A percentile compares a stretch with the other conserved stretches of the same genome.
These are phyloP conservation scores for Globisporangium iwayamae DNA, from an alignment of 352 stramenopile species.

Conservation along the genomic window DNA sequence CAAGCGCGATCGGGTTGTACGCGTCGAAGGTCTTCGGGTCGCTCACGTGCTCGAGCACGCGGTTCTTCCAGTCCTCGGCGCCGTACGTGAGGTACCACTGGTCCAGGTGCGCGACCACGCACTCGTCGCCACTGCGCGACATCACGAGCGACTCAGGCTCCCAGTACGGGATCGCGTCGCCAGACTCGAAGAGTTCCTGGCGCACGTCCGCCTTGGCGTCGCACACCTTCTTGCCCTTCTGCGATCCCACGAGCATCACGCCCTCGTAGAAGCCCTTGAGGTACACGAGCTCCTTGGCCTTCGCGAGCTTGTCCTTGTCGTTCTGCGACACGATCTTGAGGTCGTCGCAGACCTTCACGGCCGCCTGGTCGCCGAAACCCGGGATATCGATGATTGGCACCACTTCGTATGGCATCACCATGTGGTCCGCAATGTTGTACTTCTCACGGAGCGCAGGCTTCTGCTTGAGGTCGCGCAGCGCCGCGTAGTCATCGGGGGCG, in stretches of 20 bases:
- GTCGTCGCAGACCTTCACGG: slow-evolving; percentile 96
- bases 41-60: slow-evolving; percentile 94
- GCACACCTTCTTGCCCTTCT: slow-evolving; percentile 95
- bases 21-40: slow-evolving; percentile 91
- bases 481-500: slow-evolving; percentile 98
- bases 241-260: slow-evolving; percentile 96
- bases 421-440: slow-evolving; percentile 97
- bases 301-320: slow-evolving; percentile 98
- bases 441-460: slow-evolving; percentile 98
- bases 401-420: slow-evolving; percentile 98
- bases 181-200: slow-evolving; percentile 94
- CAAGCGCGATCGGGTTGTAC: slow-evolving; percentile 92
- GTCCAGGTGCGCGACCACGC: slow-evolving; percentile 98
- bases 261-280: slow-evolving; percentile 99
- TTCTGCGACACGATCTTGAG: slow-evolving; percentile 98
- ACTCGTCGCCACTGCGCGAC: slow-evolving; percentile 97
- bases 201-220: slow-evolving; percentile 97
- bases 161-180: slow-evolving; percentile 96
- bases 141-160: slow-evolving; percentile 98
- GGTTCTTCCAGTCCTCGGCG: slow-evolving; percentile 96
- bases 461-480: slow-evolving; percentile 98
- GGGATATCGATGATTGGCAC: slow-evolving; percentile 99
- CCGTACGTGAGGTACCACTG: slow-evolving; percentile 99
- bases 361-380: slow-evolving; percentile 95
- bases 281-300: slow-evolving; percentile 98